phyloP scores from a whole-genome alignment of 2,329 filamentous ascomycete species.

The Botrytis hyacinthi region DNA sequence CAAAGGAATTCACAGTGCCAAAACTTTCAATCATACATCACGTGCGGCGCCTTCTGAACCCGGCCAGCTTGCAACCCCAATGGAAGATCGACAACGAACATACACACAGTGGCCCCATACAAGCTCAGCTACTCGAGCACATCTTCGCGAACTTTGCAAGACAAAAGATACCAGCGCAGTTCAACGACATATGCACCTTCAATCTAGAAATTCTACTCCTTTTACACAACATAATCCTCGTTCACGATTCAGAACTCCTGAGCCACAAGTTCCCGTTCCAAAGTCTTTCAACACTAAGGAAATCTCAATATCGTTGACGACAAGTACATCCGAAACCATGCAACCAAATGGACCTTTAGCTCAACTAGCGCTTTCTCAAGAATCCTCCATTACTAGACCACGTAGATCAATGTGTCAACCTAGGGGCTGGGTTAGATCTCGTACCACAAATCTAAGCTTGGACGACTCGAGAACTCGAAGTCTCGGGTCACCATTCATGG shows the following conservation, averaged over 20 bases:
- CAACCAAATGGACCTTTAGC: conserved; percentile 60
- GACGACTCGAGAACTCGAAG: conserved; percentile 23
- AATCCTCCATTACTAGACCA: not conserved
- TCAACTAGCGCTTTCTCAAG: conserved; percentile 48
- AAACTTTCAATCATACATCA: conserved; percentile 20
- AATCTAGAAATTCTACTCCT: conserved; percentile 54
- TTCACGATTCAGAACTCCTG: conserved; percentile 50
- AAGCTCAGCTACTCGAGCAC: conserved; percentile 58
- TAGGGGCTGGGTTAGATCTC: conserved; percentile 6
- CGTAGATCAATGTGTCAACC: conserved; percentile 1
- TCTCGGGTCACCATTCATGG: conserved; percentile 45
- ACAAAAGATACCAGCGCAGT: conserved; percentile 48
- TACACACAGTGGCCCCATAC: conserved; percentile 65
- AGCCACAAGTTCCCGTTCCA: conserved; percentile 42
- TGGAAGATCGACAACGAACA: conserved; percentile 45
- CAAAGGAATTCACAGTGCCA: conserved; percentile 38
- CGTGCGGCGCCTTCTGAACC: conserved; percentile 37
- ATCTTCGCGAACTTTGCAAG: conserved; percentile 62
- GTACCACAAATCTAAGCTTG: conserved; percentile 5
- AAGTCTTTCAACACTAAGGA: conserved; percentile 57
- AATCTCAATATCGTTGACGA: conserved; percentile 60
- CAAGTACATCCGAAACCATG: conserved; percentile 65
- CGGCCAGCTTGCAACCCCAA: conserved; percentile 57
- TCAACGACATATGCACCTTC: conserved; percentile 46
- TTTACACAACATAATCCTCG: conserved; percentile 53